Base-by-base conservation (phyloP, 108 stramenopile genomes). In the Cyclotella baltica region DNA sequence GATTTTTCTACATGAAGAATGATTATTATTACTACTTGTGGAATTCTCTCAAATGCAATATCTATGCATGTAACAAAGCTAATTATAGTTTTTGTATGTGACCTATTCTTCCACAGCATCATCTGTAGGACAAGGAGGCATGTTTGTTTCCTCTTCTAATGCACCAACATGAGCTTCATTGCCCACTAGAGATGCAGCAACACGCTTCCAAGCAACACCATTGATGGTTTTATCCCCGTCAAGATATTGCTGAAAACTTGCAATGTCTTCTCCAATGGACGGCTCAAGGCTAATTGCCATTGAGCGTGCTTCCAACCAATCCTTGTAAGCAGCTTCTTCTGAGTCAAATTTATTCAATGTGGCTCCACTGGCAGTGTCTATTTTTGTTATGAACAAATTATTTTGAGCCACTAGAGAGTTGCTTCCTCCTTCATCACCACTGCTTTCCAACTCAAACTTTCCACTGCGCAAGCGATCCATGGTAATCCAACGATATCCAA, bases 401-500 rank as follows among this genome's bases (percentile, higher is more conserved):
- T 20, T 10, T 10, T 52, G 4, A 52, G n/a, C n/a, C n/a, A n/a
- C n/a, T n/a, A n/a, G n/a, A n/a, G n/a, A n/a, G n/a, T n/a, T n/a
- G n/a, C n/a, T n/a, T n/a, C n/a, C n/a, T n/a, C n/a, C n/a, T n/a
- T 48, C 47, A 6, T 48, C n/a, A n/a, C 6, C 47, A n/a, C 31
- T 5, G 31, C 31, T 34, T 1, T 11, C 31, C 20, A 20, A 22
- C 20, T 36, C 16, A 43, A 93, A 85, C 20, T 78, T 83, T 37
- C 86, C 83, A 43, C 65, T 70, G 23, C 73, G 62, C 3, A 94
- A 65, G 40, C 88, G 76, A 31, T 92, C 89, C 36, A 88, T 77
- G 29, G 53, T 70, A 3, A 92, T 50, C 93, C 91, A 94, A 29
- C 89, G 85, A 69, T 92, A 91, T 25, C 90, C 90, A 67, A 94